Conservation (phyloP, 75 land plant genomes). For the Selaginella tamariscina region DNA sequence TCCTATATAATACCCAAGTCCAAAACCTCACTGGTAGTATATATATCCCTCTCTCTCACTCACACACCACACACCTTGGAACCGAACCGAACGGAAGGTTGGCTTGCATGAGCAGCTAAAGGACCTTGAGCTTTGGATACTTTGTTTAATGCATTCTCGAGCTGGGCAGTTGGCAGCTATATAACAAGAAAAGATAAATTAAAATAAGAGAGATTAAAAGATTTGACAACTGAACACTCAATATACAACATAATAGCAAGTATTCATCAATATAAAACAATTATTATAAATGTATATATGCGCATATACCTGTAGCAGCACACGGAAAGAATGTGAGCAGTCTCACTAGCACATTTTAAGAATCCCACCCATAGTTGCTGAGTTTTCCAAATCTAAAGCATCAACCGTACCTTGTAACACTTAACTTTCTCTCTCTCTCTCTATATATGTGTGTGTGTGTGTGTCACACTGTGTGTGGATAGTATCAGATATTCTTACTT, state of each 20-base stretch:
- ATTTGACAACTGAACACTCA: no score
- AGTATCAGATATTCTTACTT: constrained; percentile 35
- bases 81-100: constrained; percentile 57
- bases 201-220: neutral
- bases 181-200: neutral
- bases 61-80: constrained; percentile 43
- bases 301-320: constrained; percentile 66
- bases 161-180: constrained; percentile 86
- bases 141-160: constrained; percentile 76
- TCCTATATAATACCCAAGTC: no score
- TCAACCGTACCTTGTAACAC: neutral
- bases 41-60: no score
- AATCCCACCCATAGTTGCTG: constrained; percentile 97
- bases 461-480: neutral
- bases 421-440: no score
- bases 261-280: neutral
- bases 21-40: no score
- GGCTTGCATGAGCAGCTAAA: constrained; percentile 61
- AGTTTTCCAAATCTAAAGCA: constrained; percentile 76
- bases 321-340: constrained; percentile 79
- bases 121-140: constrained; percentile 51
- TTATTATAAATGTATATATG: neutral
- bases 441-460: neutral
- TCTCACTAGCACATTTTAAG: constrained; percentile 70
- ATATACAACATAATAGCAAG: constrained; percentile 16